A percentile compares a stretch with the other conserved stretches of the same genome.
Conservation (phyloP, 805 yeast species). For the Ogataea nakhonphanomensis region DNA sequence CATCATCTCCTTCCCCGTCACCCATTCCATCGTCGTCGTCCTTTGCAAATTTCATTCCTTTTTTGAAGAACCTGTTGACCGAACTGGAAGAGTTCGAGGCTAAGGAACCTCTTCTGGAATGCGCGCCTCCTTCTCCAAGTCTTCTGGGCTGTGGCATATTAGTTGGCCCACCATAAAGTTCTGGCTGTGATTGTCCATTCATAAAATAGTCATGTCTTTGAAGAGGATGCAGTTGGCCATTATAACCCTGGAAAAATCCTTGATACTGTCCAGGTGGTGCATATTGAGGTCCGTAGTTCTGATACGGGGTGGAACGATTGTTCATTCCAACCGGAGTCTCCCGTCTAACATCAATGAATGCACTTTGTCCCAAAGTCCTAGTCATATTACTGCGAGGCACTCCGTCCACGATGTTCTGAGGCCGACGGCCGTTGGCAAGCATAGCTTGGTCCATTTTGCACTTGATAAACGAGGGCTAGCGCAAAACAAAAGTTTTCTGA, state of each 20-base stretch:
- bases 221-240: background rate
- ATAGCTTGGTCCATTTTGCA: slow-evolving; percentile 12
- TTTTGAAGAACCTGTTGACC: slow-evolving; percentile 42
- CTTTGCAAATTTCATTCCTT: slow-evolving; percentile 30
- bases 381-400: slow-evolving; percentile 31
- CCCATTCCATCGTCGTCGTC: slow-evolving; percentile 27
- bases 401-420: slow-evolving; percentile 18
- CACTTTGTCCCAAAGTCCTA: slow-evolving; percentile 39
- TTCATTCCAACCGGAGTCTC: slow-evolving; percentile 35
- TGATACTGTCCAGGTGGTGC: slow-evolving; percentile 5
- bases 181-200: slow-evolving; percentile 12
- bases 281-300: background rate
- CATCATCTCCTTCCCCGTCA: slow-evolving; percentile 23
- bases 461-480: slow-evolving; percentile 5
- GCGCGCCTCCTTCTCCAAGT: slow-evolving; percentile 5
- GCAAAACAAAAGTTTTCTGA: slow-evolving; percentile 8
- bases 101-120: slow-evolving; percentile 24
- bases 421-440: slow-evolving; percentile 11
- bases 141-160: slow-evolving; percentile 1
- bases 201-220: slow-evolving; percentile 4
- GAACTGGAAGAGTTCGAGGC: slow-evolving; percentile 29
- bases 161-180: slow-evolving; percentile 7
- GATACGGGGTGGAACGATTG: slow-evolving; percentile 7
- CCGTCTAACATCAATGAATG: slow-evolving; percentile 42
- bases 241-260: slow-evolving; percentile 5